Evolutionary conservation across 2,329 filamentous ascomycete genomes (phyloP), one percentile per base, ranked within the genome.

Genomic region (Apiospora marii): DNA sequence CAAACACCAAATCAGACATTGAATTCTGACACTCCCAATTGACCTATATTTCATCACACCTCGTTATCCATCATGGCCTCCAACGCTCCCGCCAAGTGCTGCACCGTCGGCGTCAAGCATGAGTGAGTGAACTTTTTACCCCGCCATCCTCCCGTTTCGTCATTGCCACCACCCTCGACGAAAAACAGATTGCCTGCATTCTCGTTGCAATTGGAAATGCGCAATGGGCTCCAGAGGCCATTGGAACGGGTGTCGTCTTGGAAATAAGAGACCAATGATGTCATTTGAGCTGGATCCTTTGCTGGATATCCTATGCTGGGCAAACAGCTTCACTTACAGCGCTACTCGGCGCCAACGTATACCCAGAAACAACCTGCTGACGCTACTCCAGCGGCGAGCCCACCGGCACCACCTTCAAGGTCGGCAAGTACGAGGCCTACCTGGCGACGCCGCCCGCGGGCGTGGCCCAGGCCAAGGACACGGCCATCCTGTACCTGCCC

Each of bases 51-150:
- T n/a, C 7, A 37, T 1, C 53, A 64, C 41, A 6, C 53, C 16
- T 37, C 10, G 24, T n/a, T 27, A 30, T 30, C 19, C 41, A 64
- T 74, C 27, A 90, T 90, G 88, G 86, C 88, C 48, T 90, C 88
- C 3, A 84, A 88, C 76, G 83, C 85, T 71, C 87, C 88, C 16
- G 85, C 78, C 71, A 76, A 82, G 71, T 90, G 88, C 85, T 90
- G 88, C 82, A 83, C 83, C 44, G 76, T 85, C 71, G 88, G 87
- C 73, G 81, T 87, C 73, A 86, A 84, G 79, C 87, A 89, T 76
- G 85, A 88, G 87, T 89, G 81, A 78, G 88, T 83, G 70, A 37
- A 68, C 68, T 41, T 69, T 68, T 53, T 69, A 68, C 69, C 48
- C 58, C 44, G 67, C 69, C 64, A 70, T 72, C 64, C 37, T 71